A percentile compares a stretch with the other conserved stretches of the same genome.
Conservation (phyloP, 345 rosid genomes). For the Adansonia digitata region DNA sequence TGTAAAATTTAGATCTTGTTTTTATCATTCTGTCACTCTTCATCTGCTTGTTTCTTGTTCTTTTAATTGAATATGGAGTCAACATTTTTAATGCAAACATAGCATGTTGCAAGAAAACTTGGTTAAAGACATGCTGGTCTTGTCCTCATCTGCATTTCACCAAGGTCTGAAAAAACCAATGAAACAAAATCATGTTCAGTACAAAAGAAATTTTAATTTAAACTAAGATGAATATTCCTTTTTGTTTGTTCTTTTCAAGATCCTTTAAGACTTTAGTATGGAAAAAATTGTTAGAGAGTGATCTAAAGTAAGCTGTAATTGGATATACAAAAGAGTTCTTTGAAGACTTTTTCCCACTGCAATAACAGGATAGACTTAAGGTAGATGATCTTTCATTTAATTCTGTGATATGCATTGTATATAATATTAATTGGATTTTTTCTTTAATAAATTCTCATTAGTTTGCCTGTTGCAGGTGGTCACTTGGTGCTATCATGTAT, state of each 20-base stretch:
- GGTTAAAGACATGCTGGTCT: background rate
- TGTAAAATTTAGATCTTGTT: background rate
- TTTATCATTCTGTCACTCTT: background rate
- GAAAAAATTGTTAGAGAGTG: background rate
- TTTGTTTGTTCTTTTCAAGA: background rate
- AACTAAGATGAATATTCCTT: background rate
- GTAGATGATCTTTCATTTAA: background rate
- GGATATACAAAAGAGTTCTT: background rate
- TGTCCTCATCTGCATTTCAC: background rate
- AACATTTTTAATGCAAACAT: background rate
- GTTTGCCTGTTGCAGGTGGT: conserved; percentile 21
- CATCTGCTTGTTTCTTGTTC: background rate
- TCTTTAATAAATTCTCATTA: conserved; percentile 14
- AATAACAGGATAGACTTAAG: background rate
- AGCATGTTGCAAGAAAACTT: background rate
- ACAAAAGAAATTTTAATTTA: background rate
- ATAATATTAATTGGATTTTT: conserved; percentile 1
- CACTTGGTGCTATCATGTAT: conserved; percentile 22
- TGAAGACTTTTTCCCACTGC: background rate
- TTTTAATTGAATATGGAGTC: background rate
- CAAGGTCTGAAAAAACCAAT: background rate
- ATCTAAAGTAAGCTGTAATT: background rate
- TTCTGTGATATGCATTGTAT: background rate
- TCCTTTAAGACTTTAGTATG: background rate
- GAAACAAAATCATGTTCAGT: background rate